These are phyloP conservation scores for Clitopilus passeckerianus DNA, from an alignment of 768 basidiomycete species.

Conservation along the genomic window DNA sequence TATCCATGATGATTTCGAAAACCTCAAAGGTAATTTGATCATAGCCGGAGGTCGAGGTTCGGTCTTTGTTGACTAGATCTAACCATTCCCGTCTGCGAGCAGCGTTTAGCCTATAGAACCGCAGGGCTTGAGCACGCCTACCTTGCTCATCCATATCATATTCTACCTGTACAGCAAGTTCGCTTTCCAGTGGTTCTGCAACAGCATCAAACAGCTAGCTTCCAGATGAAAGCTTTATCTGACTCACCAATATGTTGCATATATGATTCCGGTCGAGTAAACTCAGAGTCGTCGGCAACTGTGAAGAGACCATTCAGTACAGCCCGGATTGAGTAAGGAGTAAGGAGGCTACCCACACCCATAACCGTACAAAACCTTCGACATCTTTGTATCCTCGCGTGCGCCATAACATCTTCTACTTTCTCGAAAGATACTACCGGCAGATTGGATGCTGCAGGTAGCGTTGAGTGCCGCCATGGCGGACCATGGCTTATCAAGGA, in stretches of 20 bases:
- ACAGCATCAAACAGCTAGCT: neutral
- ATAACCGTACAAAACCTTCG: constrained; percentile 50
- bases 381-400: constrained; percentile 60
- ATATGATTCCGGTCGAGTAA: constrained; percentile 77
- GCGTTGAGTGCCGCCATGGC: constrained; percentile 9
- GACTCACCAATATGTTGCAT: constrained; percentile 80
- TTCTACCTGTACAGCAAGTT: constrained; percentile 90
- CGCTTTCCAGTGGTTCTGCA: constrained; percentile 86
- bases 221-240: constrained; percentile 3
- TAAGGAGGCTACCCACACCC: constrained; percentile 54
- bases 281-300: constrained; percentile 65
- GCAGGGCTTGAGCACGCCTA: constrained; percentile 20
- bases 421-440: constrained; percentile 68
- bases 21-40: constrained; percentile 75
- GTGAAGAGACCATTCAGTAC: constrained; percentile 1
- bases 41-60: constrained; percentile 63
- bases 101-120: neutral
- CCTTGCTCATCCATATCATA: constrained; percentile 99
- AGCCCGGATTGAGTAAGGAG: neutral
- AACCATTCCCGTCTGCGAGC: constrained; percentile 88
- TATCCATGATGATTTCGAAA: constrained; percentile 97
- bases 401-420: constrained; percentile 59
- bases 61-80: constrained; percentile 74
- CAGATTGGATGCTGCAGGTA: constrained; percentile 24
- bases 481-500: constrained; percentile 8